Conservation (phyloP, 345 rosid species). For the Salix viminalis region DNA sequence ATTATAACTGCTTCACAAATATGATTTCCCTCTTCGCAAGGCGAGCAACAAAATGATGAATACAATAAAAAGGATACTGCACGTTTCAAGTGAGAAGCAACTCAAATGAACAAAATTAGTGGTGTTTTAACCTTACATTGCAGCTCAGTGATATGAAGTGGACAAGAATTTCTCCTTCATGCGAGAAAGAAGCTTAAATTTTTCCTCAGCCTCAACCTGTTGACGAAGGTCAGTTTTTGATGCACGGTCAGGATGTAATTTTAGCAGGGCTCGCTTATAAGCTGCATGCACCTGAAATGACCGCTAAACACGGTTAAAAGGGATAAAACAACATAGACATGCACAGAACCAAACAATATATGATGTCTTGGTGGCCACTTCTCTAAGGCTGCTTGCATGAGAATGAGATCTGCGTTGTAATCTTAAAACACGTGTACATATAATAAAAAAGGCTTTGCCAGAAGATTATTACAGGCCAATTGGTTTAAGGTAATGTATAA, state of each 20-base stretch:
- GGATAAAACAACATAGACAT: background rate
- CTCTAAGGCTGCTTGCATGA: background rate
- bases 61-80: too few species aligned
- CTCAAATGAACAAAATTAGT: background rate
- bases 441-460: background rate
- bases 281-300: slow-evolving; percentile 68
- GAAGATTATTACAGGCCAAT: background rate
- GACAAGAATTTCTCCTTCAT: slow-evolving; percentile 65
- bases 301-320: slow-evolving; percentile 6
- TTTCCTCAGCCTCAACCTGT: slow-evolving; percentile 90
- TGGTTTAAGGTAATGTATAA: background rate
- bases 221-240: slow-evolving; percentile 60
- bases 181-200: slow-evolving; percentile 78
- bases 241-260: slow-evolving; percentile 80
- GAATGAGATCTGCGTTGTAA: background rate
- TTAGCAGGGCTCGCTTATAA: slow-evolving; percentile 64
- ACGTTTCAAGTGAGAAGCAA: background rate
- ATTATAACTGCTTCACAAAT: background rate
- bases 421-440: too few species aligned
- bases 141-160: slow-evolving; percentile 24
- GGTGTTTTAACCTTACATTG: background rate
- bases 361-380: background rate
- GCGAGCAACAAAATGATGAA: background rate
- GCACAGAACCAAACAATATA: background rate
- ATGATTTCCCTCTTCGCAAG: background rate